Conservation (phyloP, 2,329 filamentous ascomycete genomes). For the Talaromyces sp. region DNA sequence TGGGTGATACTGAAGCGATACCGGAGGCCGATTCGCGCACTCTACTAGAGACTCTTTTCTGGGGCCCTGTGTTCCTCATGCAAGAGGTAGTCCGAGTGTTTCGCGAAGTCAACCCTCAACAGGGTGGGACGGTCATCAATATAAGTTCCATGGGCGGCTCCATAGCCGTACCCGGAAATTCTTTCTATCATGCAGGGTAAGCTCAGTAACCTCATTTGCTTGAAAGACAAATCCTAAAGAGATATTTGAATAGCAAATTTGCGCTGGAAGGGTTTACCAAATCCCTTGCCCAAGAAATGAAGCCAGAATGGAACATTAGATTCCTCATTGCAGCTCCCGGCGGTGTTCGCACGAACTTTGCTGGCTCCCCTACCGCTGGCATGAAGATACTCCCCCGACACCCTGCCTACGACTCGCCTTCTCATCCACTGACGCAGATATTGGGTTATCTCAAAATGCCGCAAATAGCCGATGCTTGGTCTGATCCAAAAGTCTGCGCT, state of each 20-base stretch:
- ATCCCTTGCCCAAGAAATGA: slow-evolving; percentile 39
- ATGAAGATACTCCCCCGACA: not conserved
- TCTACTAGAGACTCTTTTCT: slow-evolving; percentile 21
- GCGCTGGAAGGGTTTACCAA: slow-evolving; percentile 46
- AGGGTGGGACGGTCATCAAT: slow-evolving; percentile 17
- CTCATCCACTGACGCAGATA: slow-evolving; percentile 7
- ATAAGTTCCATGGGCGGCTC: slow-evolving; percentile 17
- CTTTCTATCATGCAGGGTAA: slow-evolving; percentile 16
- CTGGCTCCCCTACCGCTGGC: not conserved
- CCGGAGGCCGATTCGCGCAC: slow-evolving; percentile 12
- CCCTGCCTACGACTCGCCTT: slow-evolving; percentile 1
- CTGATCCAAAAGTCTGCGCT: slow-evolving; percentile 15
- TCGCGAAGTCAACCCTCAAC: slow-evolving; percentile 25
- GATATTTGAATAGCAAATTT: slow-evolving; percentile 31
- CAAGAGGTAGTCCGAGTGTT: slow-evolving; percentile 34
- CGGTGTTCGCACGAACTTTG: slow-evolving; percentile 9
- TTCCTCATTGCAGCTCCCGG: slow-evolving; percentile 18
- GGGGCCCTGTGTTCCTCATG: slow-evolving; percentile 36
- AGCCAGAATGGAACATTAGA: slow-evolving; percentile 39
- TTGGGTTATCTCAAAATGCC: slow-evolving; percentile 12
- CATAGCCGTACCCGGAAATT: slow-evolving; percentile 14
- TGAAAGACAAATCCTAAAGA: not conserved
- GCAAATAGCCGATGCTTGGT: slow-evolving; percentile 9
- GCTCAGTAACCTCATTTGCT: not conserved
- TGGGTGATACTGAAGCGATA: slow-evolving; percentile 16